Conservation (phyloP, 1,139 yeast genomes). For the Saccharomyces hybrid region DNA sequence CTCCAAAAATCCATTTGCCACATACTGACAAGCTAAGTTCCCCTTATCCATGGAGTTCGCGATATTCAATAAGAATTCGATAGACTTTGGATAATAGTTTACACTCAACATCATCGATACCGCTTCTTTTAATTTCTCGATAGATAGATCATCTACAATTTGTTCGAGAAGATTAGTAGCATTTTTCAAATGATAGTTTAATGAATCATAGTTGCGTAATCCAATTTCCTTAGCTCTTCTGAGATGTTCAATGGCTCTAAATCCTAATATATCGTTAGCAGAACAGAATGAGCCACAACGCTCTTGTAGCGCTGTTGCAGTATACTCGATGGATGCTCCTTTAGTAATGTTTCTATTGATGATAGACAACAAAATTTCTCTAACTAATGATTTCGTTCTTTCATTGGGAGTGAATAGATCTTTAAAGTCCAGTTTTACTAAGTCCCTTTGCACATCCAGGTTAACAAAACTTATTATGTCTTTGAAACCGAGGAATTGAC, state of each 20-base stretch:
- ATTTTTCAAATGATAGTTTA: slow-evolving; percentile 60
- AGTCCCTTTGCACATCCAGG: slow-evolving; percentile 56
- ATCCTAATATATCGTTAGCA: slow-evolving; percentile 84
- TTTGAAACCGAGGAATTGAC: slow-evolving; percentile 39
- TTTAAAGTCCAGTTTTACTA: slow-evolving; percentile 60
- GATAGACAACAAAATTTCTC: slow-evolving; percentile 80
- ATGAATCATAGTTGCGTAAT: slow-evolving; percentile 58
- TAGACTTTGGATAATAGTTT: slow-evolving; percentile 77
- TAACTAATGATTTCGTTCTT: slow-evolving; percentile 59
- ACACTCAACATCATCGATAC: slow-evolving; percentile 69
- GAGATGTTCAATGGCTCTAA: slow-evolving; percentile 87
- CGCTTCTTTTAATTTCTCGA: slow-evolving; percentile 77
- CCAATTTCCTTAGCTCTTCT: slow-evolving; percentile 79
- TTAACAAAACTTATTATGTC: slow-evolving; percentile 68
- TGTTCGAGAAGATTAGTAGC: slow-evolving; percentile 72
- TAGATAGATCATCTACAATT: slow-evolving; percentile 68
- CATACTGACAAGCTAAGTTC: slow-evolving; percentile 47
- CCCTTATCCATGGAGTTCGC: slow-evolving; percentile 63
- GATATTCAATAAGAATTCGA: slow-evolving; percentile 70
- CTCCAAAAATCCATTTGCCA: slow-evolving; percentile 42
- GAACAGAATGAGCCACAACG: slow-evolving; percentile 95
- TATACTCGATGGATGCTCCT: slow-evolving; percentile 90
- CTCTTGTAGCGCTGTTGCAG: slow-evolving; percentile 81
- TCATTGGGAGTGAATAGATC: slow-evolving; percentile 67
- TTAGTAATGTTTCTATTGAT: slow-evolving; percentile 80